phyloP scores from a whole-genome alignment of 352 stramenopile genomes.

The Globisporangium barbulae region DNA sequence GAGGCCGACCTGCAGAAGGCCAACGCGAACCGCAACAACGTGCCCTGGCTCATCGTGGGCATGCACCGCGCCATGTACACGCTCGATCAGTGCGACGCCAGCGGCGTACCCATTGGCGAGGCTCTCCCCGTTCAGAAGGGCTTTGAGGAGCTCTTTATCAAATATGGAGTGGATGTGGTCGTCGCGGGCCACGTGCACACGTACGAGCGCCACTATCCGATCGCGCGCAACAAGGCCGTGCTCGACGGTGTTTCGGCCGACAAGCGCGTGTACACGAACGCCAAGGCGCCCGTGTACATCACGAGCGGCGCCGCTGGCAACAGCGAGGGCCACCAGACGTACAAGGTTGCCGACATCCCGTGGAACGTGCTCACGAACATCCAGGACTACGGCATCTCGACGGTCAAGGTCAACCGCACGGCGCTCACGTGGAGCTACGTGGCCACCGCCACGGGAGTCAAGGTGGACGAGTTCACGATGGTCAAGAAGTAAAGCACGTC shows the following conservation, averaged over 20 bases:
- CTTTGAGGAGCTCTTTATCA: constrained; percentile 83
- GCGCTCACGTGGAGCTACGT: background rate
- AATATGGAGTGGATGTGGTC: constrained; percentile 85
- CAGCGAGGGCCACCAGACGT: constrained; percentile 37
- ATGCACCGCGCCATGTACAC: constrained; percentile 52
- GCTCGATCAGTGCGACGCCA: constrained; percentile 17
- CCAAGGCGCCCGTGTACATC: constrained; percentile 62
- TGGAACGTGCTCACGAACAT: constrained; percentile 59
- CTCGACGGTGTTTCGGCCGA: constrained; percentile 46
- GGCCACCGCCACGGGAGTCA: background rate
- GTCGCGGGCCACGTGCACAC: constrained; percentile 82
- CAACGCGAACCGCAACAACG: constrained; percentile 35
- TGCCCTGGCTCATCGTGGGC: constrained; percentile 53
- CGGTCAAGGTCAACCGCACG: constrained; percentile 21
- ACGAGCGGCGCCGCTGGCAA: constrained; percentile 58
- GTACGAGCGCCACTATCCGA: constrained; percentile 75
- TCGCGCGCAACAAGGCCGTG: constrained; percentile 39
- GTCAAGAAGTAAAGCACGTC: background rate
- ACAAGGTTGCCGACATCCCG: constrained; percentile 16
- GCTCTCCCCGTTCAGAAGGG: constrained; percentile 38
- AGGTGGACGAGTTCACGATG: constrained; percentile 4
- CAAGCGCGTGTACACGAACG: constrained; percentile 54
- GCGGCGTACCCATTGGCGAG: constrained; percentile 20
- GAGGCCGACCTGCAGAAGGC: constrained; percentile 47
- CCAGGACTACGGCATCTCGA: constrained; percentile 39